Percentiles rank a stretch among this genome's conserved stretches.
Conservation (phyloP, 2,329 filamentous ascomycete species). For the Diaporthe eres region DNA sequence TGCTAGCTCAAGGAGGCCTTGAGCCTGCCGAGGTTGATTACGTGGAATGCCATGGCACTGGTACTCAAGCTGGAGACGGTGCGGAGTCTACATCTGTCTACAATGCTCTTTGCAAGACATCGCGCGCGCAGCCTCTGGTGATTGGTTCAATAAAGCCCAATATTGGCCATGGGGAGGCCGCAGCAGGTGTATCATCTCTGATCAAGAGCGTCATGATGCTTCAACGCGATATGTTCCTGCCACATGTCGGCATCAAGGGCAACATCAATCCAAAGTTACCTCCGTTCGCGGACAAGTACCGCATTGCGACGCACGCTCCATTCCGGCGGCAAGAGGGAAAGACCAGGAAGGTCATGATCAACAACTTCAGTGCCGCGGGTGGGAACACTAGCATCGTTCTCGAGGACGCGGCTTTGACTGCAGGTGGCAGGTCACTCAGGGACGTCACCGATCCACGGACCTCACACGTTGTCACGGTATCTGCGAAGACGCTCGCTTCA, state of each 20-base stretch:
- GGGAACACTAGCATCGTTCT: constrained; percentile 69
- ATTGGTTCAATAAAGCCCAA: constrained; percentile 70
- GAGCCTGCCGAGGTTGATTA: constrained; percentile 84
- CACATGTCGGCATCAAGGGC: constrained; percentile 44
- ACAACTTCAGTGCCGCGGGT: constrained; percentile 71
- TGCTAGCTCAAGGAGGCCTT: constrained; percentile 79
- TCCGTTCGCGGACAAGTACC: background rate
- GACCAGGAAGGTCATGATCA: constrained; percentile 64
- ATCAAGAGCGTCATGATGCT: constrained; percentile 45
- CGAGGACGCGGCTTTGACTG: constrained; percentile 58
- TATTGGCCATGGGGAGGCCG: constrained; percentile 43
- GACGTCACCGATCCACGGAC: constrained; percentile 54
- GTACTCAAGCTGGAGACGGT: constrained; percentile 86
- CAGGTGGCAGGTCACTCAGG: background rate
- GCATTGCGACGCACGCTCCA: background rate
- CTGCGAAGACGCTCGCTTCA: constrained; percentile 58
- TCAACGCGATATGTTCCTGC: constrained; percentile 39
- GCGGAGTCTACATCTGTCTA: constrained; percentile 86
- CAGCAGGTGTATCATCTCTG: constrained; percentile 39
- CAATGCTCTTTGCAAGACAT: constrained; percentile 55
- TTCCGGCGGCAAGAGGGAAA: background rate
- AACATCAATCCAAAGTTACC: constrained; percentile 47
- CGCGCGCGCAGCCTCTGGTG: constrained; percentile 61
- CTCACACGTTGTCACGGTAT: constrained; percentile 60
- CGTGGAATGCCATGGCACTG: constrained; percentile 91